Conservation (phyloP, 176 grass and related monocot species). For the Saccharum spontaneum region DNA sequence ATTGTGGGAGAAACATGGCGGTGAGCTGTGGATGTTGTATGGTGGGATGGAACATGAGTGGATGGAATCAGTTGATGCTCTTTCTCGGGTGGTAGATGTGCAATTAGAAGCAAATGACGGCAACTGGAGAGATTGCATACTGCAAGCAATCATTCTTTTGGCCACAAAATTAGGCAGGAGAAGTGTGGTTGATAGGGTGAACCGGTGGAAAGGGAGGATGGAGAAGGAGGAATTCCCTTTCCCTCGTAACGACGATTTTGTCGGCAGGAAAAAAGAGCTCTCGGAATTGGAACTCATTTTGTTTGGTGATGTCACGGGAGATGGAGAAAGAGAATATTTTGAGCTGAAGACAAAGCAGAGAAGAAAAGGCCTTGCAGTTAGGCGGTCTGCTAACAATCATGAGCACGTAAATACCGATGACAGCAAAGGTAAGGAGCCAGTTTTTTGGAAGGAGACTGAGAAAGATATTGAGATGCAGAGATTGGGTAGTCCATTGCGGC, state of each 20-base stretch:
- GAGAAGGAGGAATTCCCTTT: conserved; percentile 93
- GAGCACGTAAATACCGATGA: conserved; percentile 57
- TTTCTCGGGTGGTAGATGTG: conserved; percentile 69
- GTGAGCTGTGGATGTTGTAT: conserved; percentile 97
- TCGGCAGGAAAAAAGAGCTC: conserved; percentile 91
- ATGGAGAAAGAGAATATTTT: conserved; percentile 89
- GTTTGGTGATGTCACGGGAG: conserved; percentile 86
- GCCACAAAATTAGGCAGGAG: conserved; percentile 82
- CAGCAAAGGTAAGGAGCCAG: conserved; percentile 77
- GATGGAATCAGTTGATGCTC: conserved; percentile 85
- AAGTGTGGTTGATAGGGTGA: conserved; percentile 83
- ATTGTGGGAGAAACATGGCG: conserved; percentile 93
- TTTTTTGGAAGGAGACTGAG: conserved; percentile 93
- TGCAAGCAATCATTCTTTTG: conserved; percentile 68
- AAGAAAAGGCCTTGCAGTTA: conserved; percentile 47
- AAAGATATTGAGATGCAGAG: conserved; percentile 98
- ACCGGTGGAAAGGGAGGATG: conserved; percentile 78
- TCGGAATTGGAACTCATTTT: conserved; percentile 92
- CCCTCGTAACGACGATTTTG: conserved; percentile 73
- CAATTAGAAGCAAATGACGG: conserved; percentile 81
- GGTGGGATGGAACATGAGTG: conserved; percentile 90
- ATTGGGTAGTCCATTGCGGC: conserved; percentile 42
- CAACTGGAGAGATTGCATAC: conserved; percentile 88
- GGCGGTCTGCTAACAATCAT: conserved; percentile 41
- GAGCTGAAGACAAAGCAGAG: conserved; percentile 81